Evolutionary conservation across 2,329 filamentous ascomycete species (phyloP), one percentile per base, ranked within the genome.

Genomic region (Fusarium cyanostomum): DNA sequence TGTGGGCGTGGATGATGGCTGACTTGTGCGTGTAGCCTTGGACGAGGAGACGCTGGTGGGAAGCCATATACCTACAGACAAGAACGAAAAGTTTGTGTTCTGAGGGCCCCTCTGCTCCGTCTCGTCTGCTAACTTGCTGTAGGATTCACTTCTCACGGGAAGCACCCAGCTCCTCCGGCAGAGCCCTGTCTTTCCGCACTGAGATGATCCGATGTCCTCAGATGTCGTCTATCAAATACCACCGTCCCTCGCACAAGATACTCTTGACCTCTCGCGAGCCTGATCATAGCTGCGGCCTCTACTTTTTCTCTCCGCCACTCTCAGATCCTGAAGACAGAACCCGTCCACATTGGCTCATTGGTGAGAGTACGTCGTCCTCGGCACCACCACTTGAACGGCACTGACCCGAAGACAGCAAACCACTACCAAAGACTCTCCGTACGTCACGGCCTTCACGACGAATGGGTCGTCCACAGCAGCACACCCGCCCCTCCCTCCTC

Each of bases 201-300:
- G 79, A 81, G 61, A 71, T 77, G 70, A 67, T 79, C n/a, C 67
- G 69, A n/a, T 73, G 74, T 12, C 71, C 72, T 7, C 73, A 79
- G 37, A 75, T 82, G 49, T 81, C 80, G 8, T 81, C 81, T 6
- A 79, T 86, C 62, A 77, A 78, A 53, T 84, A 82, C 51, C 80
- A 83, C 50, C 66, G 72, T 5, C 72, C 77, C 6, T 78, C 78
- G 2, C 72, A 78, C 53, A 77, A 71, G 34, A 69, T 84, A 5
- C 69, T 84, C 6, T 51, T 82, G 27, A 79, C 81, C 5, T 79
- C 80, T 7, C 70, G 76, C 1, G 68, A 72, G 13, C 74, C 76
- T 3, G 72, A 67, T 11, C 59, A 63, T 37, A 72, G 57, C 13
- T 74, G 62, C 16, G 74, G 77, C 4, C 39, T 82, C 9, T 77